Evolutionary conservation across 164 flowering plant genomes (phyloP).

Genomic region (Stephania cephalantha): DNA sequence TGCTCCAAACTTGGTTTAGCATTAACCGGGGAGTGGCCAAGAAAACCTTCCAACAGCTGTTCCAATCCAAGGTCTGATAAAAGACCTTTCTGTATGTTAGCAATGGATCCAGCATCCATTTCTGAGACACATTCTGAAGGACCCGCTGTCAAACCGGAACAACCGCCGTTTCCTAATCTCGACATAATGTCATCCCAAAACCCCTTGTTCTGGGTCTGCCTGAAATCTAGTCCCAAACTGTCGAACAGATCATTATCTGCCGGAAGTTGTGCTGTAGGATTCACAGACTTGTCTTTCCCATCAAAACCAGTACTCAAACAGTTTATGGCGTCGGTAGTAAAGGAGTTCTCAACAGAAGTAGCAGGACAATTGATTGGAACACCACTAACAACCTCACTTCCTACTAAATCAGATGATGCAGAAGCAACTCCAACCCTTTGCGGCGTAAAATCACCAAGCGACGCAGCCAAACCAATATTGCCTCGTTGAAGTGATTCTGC

Average conservation of each 20-base stretch:
- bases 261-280: slow-evolving; percentile 15
- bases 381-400: slow-evolving; percentile 12
- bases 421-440: slow-evolving; percentile 21
- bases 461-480: slow-evolving; percentile 8
- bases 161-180: slow-evolving; percentile 23
- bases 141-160: slow-evolving; percentile 17
- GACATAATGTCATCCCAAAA: slow-evolving; percentile 34
- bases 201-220: slow-evolving; percentile 19
- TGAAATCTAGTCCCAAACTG: slow-evolving; percentile 27
- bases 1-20: slow-evolving; percentile 35
- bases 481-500: slow-evolving; percentile 26
- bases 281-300: slow-evolving; percentile 21
- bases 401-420: slow-evolving; percentile 16
- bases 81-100: slow-evolving; percentile 38
- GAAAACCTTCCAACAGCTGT: slow-evolving; percentile 38
- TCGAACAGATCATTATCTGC: slow-evolving; percentile 30
- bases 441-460: slow-evolving; percentile 21
- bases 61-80: slow-evolving; percentile 59
- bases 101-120: slow-evolving; percentile 24
- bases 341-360: slow-evolving; percentile 30
- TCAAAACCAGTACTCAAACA: slow-evolving; percentile 13
- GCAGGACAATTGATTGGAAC: slow-evolving; percentile 20
- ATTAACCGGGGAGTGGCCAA: slow-evolving; percentile 21
- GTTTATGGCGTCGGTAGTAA: slow-evolving; percentile 17
- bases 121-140: slow-evolving; percentile 35